phyloP scores from a whole-genome alignment of 306 rosid genomes.

The Cucurbita maxima region DNA sequence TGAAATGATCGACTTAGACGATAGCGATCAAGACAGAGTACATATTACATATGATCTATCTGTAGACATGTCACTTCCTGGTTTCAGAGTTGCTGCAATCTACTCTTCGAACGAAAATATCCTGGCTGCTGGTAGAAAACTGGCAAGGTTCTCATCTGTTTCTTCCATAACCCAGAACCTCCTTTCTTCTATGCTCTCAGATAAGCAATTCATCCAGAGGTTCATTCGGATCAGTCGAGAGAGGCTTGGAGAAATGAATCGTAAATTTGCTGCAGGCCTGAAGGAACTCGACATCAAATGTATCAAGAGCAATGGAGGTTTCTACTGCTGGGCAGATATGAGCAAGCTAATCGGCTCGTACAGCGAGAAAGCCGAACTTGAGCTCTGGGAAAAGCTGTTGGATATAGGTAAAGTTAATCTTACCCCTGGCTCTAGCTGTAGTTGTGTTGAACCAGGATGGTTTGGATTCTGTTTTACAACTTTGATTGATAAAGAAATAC shows the following conservation, averaged over 20 bases:
- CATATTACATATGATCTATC: slow-evolving; percentile 67
- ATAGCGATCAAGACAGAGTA: slow-evolving; percentile 53
- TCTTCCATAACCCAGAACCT: slow-evolving; percentile 59
- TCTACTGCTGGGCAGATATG: slow-evolving; percentile 92
- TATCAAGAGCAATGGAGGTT: slow-evolving; percentile 56
- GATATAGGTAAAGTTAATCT: slow-evolving; percentile 57
- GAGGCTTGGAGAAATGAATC: slow-evolving; percentile 37
- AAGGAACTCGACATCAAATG: slow-evolving; percentile 64
- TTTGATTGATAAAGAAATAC: slow-evolving; percentile 51
- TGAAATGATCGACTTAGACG: slow-evolving; percentile 55
- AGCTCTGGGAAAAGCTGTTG: slow-evolving; percentile 82
- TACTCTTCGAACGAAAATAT: slow-evolving; percentile 57
- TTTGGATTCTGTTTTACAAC: slow-evolving; percentile 63
- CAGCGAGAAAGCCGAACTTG: slow-evolving; percentile 85
- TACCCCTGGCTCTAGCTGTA: slow-evolving; percentile 77
- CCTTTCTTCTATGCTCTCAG: slow-evolving; percentile 71
- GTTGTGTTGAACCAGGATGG: slow-evolving; percentile 90
- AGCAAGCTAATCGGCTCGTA: slow-evolving; percentile 46
- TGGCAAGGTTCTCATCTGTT: slow-evolving; percentile 58
- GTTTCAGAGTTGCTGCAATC: slow-evolving; percentile 55
- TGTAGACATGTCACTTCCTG: slow-evolving; percentile 68
- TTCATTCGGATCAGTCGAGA: slow-evolving; percentile 32
- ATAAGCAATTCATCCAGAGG: slow-evolving; percentile 35
- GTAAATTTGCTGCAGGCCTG: slow-evolving; percentile 45
- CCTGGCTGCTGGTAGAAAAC: slow-evolving; percentile 45